Evolutionary conservation across 1,139 yeast genomes (phyloP).

Genomic region (Blastobotrys elegans): DNA sequence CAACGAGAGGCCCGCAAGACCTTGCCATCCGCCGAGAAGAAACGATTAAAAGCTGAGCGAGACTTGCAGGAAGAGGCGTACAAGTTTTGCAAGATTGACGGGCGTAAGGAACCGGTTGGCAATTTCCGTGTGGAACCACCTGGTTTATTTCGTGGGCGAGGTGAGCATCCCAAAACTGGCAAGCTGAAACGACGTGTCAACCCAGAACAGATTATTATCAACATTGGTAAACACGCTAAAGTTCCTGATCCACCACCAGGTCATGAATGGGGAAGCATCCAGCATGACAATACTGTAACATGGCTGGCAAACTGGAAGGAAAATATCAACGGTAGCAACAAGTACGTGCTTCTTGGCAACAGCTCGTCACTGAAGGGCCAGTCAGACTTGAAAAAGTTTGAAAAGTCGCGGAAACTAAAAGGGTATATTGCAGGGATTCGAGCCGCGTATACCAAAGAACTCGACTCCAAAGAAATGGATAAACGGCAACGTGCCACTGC

Average conservation of each 20-base stretch:
- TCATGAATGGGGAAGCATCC: constrained; percentile 84
- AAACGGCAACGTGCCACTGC: constrained; percentile 94
- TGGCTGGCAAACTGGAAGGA: constrained; percentile 99
- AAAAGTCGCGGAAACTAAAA: constrained; percentile 83
- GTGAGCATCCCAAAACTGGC: constrained; percentile 96
- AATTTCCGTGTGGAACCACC: constrained; percentile 96
- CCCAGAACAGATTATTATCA: constrained; percentile 86
- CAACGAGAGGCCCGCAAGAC: constrained; percentile 69
- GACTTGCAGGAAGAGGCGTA: constrained; percentile 76
- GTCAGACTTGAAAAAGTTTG: constrained; percentile 87
- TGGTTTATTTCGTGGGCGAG: constrained; percentile 91
- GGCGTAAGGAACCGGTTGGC: constrained; percentile 88
- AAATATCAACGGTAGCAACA: constrained; percentile 75
- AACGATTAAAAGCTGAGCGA: constrained; percentile 60
- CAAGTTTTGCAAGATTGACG: constrained; percentile 76
- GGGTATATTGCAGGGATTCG: constrained; percentile 69
- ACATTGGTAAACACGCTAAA: constrained; percentile 65
- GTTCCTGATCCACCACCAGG: constrained; percentile 85
- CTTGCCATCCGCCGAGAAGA: constrained; percentile 67
- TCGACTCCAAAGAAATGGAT: constrained; percentile 73
- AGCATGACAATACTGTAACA: constrained; percentile 83
- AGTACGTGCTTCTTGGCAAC: constrained; percentile 89
- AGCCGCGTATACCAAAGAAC: constrained; percentile 62
- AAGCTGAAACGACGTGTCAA: constrained; percentile 62
- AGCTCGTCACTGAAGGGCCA: constrained; percentile 88